phyloP scores from a whole-genome alignment of 73 alveolate genomes.

The Blepharisma japonicum region DNA sequence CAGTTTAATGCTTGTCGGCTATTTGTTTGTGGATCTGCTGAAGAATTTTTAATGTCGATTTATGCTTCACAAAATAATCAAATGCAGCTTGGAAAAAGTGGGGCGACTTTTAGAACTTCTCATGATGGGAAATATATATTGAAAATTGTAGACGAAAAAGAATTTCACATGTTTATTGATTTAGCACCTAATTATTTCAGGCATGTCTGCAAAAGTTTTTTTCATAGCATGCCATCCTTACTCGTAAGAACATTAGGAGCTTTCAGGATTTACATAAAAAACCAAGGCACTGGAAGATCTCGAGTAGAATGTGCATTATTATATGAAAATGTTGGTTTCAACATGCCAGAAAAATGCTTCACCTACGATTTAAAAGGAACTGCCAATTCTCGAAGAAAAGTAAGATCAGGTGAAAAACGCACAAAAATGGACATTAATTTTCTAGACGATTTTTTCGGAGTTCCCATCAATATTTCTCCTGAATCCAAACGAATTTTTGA shows the following conservation, averaged over 20 bases:
- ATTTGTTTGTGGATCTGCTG: background rate
- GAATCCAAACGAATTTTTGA: background rate
- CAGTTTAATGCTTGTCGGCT: background rate
- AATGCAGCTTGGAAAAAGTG: slow-evolving; percentile 19
- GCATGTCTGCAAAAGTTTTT: slow-evolving; percentile 46
- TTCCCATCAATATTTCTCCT: slow-evolving; percentile 7
- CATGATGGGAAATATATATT: slow-evolving; percentile 36
- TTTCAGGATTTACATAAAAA: background rate
- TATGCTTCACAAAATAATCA: background rate
- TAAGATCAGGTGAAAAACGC: background rate
- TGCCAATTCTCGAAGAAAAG: background rate
- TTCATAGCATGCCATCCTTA: slow-evolving; percentile 45
- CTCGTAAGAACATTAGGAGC: slow-evolving; percentile 27
- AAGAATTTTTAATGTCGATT: background rate
- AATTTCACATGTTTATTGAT: slow-evolving; percentile 52
- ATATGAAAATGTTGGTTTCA: slow-evolving; percentile 1
- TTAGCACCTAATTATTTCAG: slow-evolving; percentile 55
- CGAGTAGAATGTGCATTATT: background rate
- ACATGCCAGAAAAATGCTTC: background rate
- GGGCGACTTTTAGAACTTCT: background rate
- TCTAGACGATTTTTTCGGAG: slow-evolving; percentile 5
- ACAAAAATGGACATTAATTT: slow-evolving; percentile 33
- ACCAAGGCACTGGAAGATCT: background rate
- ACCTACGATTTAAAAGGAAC: slow-evolving; percentile 38
- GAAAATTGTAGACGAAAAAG: slow-evolving; percentile 49